Evolutionary conservation across 2,329 filamentous ascomycete species (phyloP), one percentile per base, ranked within the genome.

Genomic region (Endocalyx cinctus): DNA sequence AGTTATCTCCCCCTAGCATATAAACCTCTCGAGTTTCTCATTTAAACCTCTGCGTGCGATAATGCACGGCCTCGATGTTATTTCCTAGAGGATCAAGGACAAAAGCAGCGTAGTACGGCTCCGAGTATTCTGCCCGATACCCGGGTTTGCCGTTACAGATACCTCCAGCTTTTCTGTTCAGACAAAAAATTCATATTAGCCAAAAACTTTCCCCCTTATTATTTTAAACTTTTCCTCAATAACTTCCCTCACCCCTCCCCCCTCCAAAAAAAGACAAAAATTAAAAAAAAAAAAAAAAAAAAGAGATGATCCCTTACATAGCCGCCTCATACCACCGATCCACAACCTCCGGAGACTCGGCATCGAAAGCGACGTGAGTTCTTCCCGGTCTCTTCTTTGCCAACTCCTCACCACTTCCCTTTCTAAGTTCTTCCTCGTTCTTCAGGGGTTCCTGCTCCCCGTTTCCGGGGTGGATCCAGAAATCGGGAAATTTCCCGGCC

Each of bases 51-150:
- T 8, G 8, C 20, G 31, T 32, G 16, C 28, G 15, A 17, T 38
- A 41, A 29, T 43, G 36, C 12, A 44, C 29, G 5, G 37, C 38
- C 31, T 46, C 45, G 22, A 45, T 36, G 13, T 46, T 42, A 10
- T 41, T 47, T 17, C 38, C 38, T 11, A 41, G 28, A 16, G 45
- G 41, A 27, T 44, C 41, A 17, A 46, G 41, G n/a, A 45, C 43
- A 17, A 45, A 45, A 13, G 42, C 39, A 10, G 41, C 35, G 29
- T 46, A 45, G 22, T 45, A 45, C 11, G 16, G 10, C 16, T 34
- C 32, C 6, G 43, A 30, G 17, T 16, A 33, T 25, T 38, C 32
- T 4, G 5, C 5, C 15, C 37, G 35, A 8, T 37, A 5, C n/a
- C 37, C 43, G 8, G 37, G 39, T 27, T 36, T 42, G 11, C 41